Conservation (phyloP, 2,329 filamentous ascomycete genomes). For the Aspergillus sp. region DNA sequence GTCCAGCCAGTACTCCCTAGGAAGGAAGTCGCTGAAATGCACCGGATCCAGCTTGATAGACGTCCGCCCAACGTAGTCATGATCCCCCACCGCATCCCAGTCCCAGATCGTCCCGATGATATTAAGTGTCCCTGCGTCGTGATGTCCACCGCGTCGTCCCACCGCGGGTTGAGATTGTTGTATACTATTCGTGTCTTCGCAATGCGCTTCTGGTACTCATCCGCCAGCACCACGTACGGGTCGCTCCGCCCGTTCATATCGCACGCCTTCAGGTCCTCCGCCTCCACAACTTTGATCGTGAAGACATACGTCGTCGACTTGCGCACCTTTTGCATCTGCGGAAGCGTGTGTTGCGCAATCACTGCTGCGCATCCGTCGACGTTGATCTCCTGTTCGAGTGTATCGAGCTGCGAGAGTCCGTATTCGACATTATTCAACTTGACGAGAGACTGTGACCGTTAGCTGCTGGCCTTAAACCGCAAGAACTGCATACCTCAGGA, state of each 20-base stretch:
- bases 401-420: constrained; percentile 83
- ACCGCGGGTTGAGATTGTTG: constrained; percentile 81
- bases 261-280: constrained; percentile 95
- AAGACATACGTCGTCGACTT: constrained; percentile 87
- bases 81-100: constrained; percentile 92
- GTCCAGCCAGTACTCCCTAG: constrained; percentile 94
- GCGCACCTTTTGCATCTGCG: constrained; percentile 56
- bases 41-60: constrained; percentile 96
- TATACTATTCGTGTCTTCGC: constrained; percentile 91
- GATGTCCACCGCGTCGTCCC: constrained; percentile 96
- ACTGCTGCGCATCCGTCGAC: constrained; percentile 83
- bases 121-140: constrained; percentile 83
- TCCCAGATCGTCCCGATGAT: constrained; percentile 98
- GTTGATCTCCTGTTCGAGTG: constrained; percentile 79
- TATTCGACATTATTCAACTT: constrained; percentile 98
- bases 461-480: neutral
- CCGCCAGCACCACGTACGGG: constrained; percentile 91
- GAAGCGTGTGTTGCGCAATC: constrained; percentile 63
- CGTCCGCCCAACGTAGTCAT: constrained; percentile 95
- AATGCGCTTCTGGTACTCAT: constrained; percentile 94
- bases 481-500: constrained; percentile 56
- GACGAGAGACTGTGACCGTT: constrained; percentile 65
- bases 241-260: constrained; percentile 91
- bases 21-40: constrained; percentile 92
- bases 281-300: constrained; percentile 97